These are phyloP conservation scores for Punica granatum DNA, from an alignment of 345 rosid genomes.

Conservation along the genomic window DNA sequence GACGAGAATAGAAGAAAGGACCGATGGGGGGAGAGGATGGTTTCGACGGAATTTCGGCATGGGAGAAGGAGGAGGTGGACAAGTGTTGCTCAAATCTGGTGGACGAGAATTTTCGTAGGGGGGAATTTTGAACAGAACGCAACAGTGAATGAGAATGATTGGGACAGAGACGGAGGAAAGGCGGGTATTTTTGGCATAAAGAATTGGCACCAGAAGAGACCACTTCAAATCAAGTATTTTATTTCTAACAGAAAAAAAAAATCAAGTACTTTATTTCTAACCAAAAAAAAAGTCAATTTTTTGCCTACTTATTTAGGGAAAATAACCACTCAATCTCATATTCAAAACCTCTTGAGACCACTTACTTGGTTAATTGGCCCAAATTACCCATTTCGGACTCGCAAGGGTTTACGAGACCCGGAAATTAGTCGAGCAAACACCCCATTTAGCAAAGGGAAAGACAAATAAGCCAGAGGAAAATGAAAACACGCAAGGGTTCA, in stretches of 20 bases:
- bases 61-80: not conserved
- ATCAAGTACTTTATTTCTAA: too few relatives aligned
- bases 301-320: too few relatives aligned
- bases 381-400: too few relatives aligned
- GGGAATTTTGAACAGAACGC: not conserved
- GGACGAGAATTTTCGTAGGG: conserved; percentile 9
- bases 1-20: not conserved
- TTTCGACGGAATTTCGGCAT: not conserved
- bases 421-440: too few relatives aligned
- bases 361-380: too few relatives aligned
- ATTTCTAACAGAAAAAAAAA: not conserved
- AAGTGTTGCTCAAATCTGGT: not conserved
- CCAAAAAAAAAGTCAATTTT: too few relatives aligned
- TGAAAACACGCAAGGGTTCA: too few relatives aligned
- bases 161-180: not conserved
- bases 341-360: too few relatives aligned
- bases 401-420: too few relatives aligned
- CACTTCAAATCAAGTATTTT: not conserved
- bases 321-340: too few relatives aligned
- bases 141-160: not conserved
- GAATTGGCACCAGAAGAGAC: not conserved
- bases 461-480: too few relatives aligned
- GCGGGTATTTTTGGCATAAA: not conserved
- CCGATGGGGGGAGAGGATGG: not conserved
- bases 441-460: too few relatives aligned